A percentile compares a stretch with the other conserved stretches of the same genome.
phyloP scores from a whole-genome alignment of 805 yeast genomes.

The Saccharomycopsis javanensis region DNA sequence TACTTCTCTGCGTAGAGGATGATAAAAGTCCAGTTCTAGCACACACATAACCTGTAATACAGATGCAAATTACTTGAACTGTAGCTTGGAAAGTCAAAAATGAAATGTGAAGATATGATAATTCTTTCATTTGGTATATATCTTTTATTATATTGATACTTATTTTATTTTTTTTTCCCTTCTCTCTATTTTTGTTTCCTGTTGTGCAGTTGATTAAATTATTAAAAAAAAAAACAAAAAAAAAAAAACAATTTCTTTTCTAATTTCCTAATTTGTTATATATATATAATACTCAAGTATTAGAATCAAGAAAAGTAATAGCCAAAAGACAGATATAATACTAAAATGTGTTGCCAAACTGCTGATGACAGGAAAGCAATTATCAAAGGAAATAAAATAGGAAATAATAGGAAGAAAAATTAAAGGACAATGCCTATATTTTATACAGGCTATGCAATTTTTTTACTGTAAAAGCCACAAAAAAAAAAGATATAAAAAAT shows the following conservation, averaged over 20 bases:
- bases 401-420: background rate
- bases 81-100: constrained; percentile 86
- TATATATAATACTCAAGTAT: no score
- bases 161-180: background rate
- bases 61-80: constrained; percentile 76
- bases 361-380: no score
- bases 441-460: background rate
- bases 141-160: background rate
- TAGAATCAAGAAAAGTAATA: no score
- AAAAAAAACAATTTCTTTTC: no score
- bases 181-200: background rate
- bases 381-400: background rate
- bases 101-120: constrained; percentile 28
- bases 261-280: no score
- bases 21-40: constrained; percentile 64
- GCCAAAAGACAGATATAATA: no score
- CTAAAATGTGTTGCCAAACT: no score
- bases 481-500: no score
- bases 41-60: constrained; percentile 78
- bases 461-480: no score
- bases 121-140: constrained; percentile 6
- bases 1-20: constrained; percentile 63
- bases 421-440: background rate
- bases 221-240: no score
- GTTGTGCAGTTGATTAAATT: no score